Evolutionary conservation across 176 grass and related monocot genomes (phyloP).

Genomic region (Cocos nucifera): DNA sequence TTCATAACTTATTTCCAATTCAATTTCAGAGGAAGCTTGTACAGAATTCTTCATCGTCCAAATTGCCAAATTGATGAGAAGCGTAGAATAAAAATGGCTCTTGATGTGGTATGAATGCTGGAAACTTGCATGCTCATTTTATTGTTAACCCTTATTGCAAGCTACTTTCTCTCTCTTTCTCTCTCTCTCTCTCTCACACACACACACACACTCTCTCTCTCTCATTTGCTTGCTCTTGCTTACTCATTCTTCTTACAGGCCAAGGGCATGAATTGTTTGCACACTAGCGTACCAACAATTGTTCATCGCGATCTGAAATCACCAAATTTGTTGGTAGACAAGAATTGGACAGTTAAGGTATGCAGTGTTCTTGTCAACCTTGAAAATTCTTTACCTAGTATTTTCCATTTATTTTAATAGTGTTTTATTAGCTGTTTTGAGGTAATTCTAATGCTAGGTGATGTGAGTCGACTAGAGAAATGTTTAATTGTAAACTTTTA

Average conservation of each 20-base stretch:
- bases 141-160: not conserved
- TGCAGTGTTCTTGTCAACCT: constrained; percentile 22
- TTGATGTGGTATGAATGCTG: constrained; percentile 78
- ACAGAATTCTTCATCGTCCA: constrained; percentile 94
- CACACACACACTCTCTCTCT: too few relatives aligned
- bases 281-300: constrained; percentile 85
- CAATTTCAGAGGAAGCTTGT: constrained; percentile 82
- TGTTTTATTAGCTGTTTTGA: too few relatives aligned
- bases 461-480: too few relatives aligned
- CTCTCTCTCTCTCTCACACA: too few relatives aligned
- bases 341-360: constrained; percentile 99
- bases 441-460: too few relatives aligned
- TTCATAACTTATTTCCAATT: not conserved
- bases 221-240: too few relatives aligned
- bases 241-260: constrained; percentile 29
- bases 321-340: constrained; percentile 94
- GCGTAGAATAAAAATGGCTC: constrained; percentile 89
- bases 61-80: constrained; percentile 98
- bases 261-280: constrained; percentile 98
- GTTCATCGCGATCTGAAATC: constrained; percentile 99
- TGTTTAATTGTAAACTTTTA: too few relatives aligned
- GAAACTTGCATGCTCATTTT: constrained; percentile 26
- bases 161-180: too few relatives aligned
- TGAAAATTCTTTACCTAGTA: constrained; percentile 7
- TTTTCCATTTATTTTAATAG: not conserved